Percentiles rank a stretch among this genome's conserved stretches.
These are phyloP conservation scores for Globisporangium emineosum DNA, from an alignment of 352 stramenopile genomes.

Conservation along the genomic window DNA sequence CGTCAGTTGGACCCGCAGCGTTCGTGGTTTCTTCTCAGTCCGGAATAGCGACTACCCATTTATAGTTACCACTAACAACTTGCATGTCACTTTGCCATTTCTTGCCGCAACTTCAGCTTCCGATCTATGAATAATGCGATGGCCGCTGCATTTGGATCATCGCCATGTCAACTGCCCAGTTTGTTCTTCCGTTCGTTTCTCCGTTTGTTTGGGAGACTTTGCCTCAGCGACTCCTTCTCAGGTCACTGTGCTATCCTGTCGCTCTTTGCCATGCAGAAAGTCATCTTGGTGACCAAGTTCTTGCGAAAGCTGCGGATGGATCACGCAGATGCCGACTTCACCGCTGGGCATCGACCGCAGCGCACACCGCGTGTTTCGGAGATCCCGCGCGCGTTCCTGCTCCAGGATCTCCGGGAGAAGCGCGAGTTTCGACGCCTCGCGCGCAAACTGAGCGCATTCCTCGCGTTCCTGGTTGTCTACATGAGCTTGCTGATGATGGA, in stretches of 20 bases:
- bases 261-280: neutral
- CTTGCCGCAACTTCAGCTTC: too few relatives aligned
- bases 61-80: too few relatives aligned
- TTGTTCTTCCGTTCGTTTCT: too few relatives aligned
- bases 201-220: neutral
- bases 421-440: slow-evolving; percentile 58
- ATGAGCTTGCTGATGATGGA: slow-evolving; percentile 50
- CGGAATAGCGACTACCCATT: too few relatives aligned
- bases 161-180: too few relatives aligned
- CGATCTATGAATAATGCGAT: too few relatives aligned
- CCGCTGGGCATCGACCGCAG: neutral
- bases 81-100: too few relatives aligned
- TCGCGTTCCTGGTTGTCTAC: slow-evolving; percentile 60
- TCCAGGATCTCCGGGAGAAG: slow-evolving; percentile 60
- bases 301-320: neutral
- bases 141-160: too few relatives aligned
- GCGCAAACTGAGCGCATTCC: slow-evolving; percentile 53
- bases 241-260: neutral
- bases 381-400: slow-evolving; percentile 51
- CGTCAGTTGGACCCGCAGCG: too few relatives aligned
- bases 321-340: neutral
- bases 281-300: slow-evolving; percentile 2
- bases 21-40: too few relatives aligned
- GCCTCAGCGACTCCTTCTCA: neutral
- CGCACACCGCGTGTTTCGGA: neutral